These are phyloP conservation scores for Lepidium africanum DNA, from an alignment of 345 rosid genomes.

Conservation along the genomic window DNA sequence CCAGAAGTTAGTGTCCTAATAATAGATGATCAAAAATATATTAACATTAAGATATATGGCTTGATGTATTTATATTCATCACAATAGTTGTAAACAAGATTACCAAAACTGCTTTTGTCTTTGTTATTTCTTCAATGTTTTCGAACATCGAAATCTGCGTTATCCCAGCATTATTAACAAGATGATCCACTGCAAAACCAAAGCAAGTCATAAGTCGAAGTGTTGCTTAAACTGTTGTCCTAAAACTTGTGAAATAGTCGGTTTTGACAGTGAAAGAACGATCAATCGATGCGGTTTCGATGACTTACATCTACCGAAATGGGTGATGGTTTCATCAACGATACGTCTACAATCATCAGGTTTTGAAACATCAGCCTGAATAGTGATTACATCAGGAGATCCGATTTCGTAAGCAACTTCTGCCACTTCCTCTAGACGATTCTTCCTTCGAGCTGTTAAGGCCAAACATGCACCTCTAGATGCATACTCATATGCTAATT, in stretches of 20 bases:
- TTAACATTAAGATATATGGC: not conserved
- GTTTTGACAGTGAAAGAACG: not conserved
- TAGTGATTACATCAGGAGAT: conserved; percentile 42
- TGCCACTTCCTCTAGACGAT: conserved; percentile 37
- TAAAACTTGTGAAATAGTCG: not conserved
- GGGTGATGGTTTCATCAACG: conserved; percentile 39
- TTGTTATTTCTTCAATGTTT: conserved; percentile 27
- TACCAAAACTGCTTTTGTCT: conserved; percentile 34
- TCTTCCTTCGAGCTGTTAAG: conserved; percentile 38
- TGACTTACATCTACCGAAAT: conserved; percentile 45
- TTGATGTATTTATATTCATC: too few species aligned
- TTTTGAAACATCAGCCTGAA: conserved; percentile 41
- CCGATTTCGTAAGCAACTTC: conserved; percentile 38
- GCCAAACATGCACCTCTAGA: conserved; percentile 52
- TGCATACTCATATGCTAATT: conserved; percentile 51
- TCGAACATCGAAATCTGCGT: conserved; percentile 36
- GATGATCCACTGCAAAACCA: conserved; percentile 44
- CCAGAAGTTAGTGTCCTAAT: conserved; percentile 62
- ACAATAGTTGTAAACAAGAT: not conserved
- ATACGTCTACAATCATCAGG: conserved; percentile 41
- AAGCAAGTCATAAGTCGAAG: not conserved
- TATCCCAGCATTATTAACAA: conserved; percentile 47
- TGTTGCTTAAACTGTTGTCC: not conserved
- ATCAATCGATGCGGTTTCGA: not conserved
- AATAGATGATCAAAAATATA: not conserved